Conservation (phyloP, 352 stramenopile genomes). For the Thalassiosira sp. region DNA sequence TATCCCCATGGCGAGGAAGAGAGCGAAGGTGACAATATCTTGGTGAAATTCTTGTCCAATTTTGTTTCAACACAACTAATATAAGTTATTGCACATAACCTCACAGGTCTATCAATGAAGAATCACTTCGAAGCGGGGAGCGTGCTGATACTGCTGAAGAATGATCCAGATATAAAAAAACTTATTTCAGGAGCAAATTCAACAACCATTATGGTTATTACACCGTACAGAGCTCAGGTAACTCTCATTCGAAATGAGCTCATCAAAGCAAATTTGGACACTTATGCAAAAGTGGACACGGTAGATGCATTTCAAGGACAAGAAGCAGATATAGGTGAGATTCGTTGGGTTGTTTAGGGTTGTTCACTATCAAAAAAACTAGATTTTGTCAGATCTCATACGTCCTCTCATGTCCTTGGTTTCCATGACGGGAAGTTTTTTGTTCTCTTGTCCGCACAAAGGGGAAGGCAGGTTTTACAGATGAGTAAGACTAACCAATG, state of each 20-base stretch:
- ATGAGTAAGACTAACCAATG: slow-evolving; percentile 16
- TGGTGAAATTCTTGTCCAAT: not conserved
- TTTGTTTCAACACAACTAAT: not conserved
- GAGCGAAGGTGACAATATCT: slow-evolving; percentile 7
- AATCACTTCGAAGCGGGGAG: slow-evolving; percentile 13
- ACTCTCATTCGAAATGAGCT: slow-evolving; percentile 26
- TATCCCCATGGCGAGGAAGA: slow-evolving; percentile 18
- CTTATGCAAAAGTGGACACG: slow-evolving; percentile 23
- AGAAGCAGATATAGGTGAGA: slow-evolving; percentile 52
- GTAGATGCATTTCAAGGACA: slow-evolving; percentile 46
- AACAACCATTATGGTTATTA: slow-evolving; percentile 45
- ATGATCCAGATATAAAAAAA: slow-evolving; percentile 34
- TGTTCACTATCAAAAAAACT: too few species aligned
- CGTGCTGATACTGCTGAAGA: slow-evolving; percentile 24
- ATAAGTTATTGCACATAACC: not conserved
- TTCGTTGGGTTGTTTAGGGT: too few species aligned
- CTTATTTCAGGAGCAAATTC: not conserved
- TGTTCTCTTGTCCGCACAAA: slow-evolving; percentile 38
- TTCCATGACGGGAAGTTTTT: too few species aligned
- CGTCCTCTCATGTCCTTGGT: too few species aligned
- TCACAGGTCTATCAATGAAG: not conserved
- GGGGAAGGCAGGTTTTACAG: slow-evolving; percentile 24
- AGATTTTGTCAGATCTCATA: too few species aligned
- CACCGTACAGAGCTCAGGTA: slow-evolving; percentile 44
- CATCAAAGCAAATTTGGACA: slow-evolving; percentile 3